Evolutionary conservation across 306 rosid genomes (phyloP).

Genomic region (Lupinus albus): DNA sequence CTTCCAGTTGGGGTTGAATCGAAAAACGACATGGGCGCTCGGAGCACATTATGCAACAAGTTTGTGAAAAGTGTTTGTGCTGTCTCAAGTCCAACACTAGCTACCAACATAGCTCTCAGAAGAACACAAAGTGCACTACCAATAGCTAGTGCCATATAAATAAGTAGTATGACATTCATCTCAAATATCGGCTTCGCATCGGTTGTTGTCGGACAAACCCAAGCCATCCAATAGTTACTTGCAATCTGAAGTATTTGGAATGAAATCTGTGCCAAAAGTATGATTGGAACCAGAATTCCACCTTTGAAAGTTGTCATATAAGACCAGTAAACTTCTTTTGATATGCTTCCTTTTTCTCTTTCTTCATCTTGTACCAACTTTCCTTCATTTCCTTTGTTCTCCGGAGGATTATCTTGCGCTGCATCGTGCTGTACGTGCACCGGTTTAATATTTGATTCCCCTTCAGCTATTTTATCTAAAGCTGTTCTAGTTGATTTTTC

Average conservation of each 20-base stretch:
- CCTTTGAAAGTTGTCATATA: slow-evolving; percentile 77
- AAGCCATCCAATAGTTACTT: slow-evolving; percentile 98
- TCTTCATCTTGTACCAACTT: slow-evolving; percentile 91
- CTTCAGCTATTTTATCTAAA: slow-evolving; percentile 45
- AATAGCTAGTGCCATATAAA: slow-evolving; percentile 69
- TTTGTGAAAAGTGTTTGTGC: slow-evolving; percentile 73
- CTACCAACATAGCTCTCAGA: slow-evolving; percentile 60
- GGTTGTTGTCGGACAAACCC: slow-evolving; percentile 82
- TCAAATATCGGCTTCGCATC: slow-evolving; percentile 55
- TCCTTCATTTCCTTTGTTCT: slow-evolving; percentile 65
- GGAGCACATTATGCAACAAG: slow-evolving; percentile 68
- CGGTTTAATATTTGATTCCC: slow-evolving; percentile 51
- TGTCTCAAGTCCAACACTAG: slow-evolving; percentile 72
- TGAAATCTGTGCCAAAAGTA: slow-evolving; percentile 79
- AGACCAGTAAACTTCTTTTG: slow-evolving; percentile 78
- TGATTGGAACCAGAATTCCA: slow-evolving; percentile 74
- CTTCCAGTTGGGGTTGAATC: slow-evolving; percentile 99
- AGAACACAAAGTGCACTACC: slow-evolving; percentile 77
- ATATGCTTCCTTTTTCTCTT: slow-evolving; percentile 91
- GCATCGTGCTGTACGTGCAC: slow-evolving; percentile 48
- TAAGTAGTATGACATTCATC: slow-evolving; percentile 58
- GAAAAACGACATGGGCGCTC: slow-evolving; percentile 95
- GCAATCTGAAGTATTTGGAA: slow-evolving; percentile 86
- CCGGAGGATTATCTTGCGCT: slow-evolving; percentile 59
- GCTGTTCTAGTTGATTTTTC: slow-evolving; percentile 62